Base-by-base conservation (phyloP, 805 yeast genomes). In the Tetrapisispora pingtungensis region DNA sequence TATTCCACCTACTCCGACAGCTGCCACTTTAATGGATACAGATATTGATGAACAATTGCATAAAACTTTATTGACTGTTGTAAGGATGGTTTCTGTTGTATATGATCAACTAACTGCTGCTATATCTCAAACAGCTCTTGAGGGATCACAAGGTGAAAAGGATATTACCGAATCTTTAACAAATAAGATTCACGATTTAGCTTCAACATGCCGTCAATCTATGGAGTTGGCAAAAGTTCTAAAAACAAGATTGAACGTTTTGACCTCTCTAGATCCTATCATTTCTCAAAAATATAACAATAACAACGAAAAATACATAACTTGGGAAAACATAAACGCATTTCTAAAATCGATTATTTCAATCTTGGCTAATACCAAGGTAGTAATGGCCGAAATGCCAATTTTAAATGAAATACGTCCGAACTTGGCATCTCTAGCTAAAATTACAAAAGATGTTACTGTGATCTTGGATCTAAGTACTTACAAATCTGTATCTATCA, bases 401-500 rank as follows among this genome's bases (percentile, higher is more conserved):
- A 74, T 81, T 14, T 70, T 90, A 42, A 80, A 83, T 53, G 96
- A 85, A 45, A 81, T 82, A 6, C 69, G 95, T 46, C 80, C 89
- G 7, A 77, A 84, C 6, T 74, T 90, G 64, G 85, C 95, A 0
- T 76, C 79, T 32, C 68, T 90, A 46, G 89, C 97, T 0, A 79
- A 86, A 51, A 84, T 89, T 3, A 86, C 96, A 4, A 90, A 90
- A 56, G 97, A 90, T 57, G 83, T 90, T 14, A 88, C 97, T 0
- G 80, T 86, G n/a, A 71, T 85, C 53, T 66, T 89, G 36, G 96
- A 89, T 58, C 70, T 74, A 34, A 77, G 83, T 47, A 69, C 81
- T 15, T 75, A 72, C 57, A 66, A 69, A 44, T 56, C 54, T 24
- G 63, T 59, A 13, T 58, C 63, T 14, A 43, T 50, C 1, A 41